A percentile compares a stretch with the other conserved stretches of the same genome.
These are phyloP conservation scores for Giardia muris DNA, from an alignment of 208 protist species.

Conservation along the genomic window DNA sequence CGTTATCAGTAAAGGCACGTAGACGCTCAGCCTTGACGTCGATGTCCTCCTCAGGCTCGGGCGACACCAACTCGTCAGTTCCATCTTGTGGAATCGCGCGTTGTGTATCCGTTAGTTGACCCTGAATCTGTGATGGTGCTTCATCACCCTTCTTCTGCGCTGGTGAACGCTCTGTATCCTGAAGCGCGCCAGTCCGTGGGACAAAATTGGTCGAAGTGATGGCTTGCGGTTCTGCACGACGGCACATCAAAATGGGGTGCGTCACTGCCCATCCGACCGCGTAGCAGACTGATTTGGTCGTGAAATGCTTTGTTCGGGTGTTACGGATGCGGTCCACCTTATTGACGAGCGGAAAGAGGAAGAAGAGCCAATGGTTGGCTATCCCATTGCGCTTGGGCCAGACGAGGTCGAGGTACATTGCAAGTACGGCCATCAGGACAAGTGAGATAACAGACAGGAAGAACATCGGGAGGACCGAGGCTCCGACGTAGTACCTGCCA, in stretches of 20 bases:
- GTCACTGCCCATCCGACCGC: neutral
- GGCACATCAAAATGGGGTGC: neutral
- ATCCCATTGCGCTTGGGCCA: slow-evolving; percentile 34
- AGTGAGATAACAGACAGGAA: slow-evolving; percentile 37
- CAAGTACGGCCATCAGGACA: slow-evolving; percentile 42
- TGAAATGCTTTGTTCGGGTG: neutral
- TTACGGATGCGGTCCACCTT: neutral
- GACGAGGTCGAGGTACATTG: slow-evolving; percentile 48
- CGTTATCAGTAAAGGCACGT: too few species aligned
- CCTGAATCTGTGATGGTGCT: neutral
- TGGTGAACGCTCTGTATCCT: neutral
- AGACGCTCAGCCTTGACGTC: neutral
- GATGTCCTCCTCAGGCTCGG: neutral
- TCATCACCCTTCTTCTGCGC: neutral
- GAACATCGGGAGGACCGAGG: neutral
- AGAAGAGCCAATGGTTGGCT: slow-evolving; percentile 23
- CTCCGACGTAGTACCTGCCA: neutral
- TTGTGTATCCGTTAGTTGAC: neutral
- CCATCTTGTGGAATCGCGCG: neutral
- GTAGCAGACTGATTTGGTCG: neutral
- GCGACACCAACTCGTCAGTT: too few species aligned
- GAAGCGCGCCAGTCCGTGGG: neutral
- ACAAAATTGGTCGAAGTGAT: neutral
- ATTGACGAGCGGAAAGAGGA: neutral
- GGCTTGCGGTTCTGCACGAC: neutral